A percentile compares a stretch with the other conserved stretches of the same genome.
Evolutionary conservation across 345 rosid genomes (phyloP).

Genomic region (Brassica nigra): DNA sequence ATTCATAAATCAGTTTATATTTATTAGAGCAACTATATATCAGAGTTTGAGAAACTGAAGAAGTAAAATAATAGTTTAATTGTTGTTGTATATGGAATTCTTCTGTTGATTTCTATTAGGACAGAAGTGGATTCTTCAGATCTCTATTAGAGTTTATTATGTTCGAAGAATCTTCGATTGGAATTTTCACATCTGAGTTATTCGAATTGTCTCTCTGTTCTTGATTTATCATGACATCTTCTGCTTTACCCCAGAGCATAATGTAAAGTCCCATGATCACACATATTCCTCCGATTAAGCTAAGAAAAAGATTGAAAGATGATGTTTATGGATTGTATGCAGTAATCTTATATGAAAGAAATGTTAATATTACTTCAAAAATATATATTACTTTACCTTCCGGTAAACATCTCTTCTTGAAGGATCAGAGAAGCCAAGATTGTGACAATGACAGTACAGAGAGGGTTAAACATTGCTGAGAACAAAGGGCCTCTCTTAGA

Average conservation of each 20-base stretch:
- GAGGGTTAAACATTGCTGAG: background rate
- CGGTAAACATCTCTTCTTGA: conserved; percentile 45
- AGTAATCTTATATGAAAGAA: background rate
- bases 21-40: conserved; percentile 11
- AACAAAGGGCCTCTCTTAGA: conserved; percentile 51
- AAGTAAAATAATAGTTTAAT: conserved; percentile 7
- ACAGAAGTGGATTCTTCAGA: conserved; percentile 56
- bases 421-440: conserved; percentile 53
- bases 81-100: conserved; percentile 19
- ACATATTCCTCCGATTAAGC: conserved; percentile 54
- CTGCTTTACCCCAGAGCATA: conserved; percentile 69
- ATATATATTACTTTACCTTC: conserved; percentile 26
- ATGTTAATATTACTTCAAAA: no score
- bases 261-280: conserved; percentile 51
- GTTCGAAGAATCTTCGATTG: conserved; percentile 36
- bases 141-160: conserved; percentile 27
- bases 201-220: conserved; percentile 17
- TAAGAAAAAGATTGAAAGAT: conserved; percentile 21
- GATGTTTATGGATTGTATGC: background rate
- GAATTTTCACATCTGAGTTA: conserved; percentile 36
- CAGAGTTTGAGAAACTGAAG: conserved; percentile 11
- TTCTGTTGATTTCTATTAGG: conserved; percentile 31
- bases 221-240: conserved; percentile 45
- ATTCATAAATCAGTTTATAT: conserved; percentile 1
- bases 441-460: conserved; percentile 39